A percentile compares a stretch with the other conserved stretches of the same genome.
Evolutionary conservation across 352 stramenopile species (phyloP).

Genomic region (Phytophthora pisi): DNA sequence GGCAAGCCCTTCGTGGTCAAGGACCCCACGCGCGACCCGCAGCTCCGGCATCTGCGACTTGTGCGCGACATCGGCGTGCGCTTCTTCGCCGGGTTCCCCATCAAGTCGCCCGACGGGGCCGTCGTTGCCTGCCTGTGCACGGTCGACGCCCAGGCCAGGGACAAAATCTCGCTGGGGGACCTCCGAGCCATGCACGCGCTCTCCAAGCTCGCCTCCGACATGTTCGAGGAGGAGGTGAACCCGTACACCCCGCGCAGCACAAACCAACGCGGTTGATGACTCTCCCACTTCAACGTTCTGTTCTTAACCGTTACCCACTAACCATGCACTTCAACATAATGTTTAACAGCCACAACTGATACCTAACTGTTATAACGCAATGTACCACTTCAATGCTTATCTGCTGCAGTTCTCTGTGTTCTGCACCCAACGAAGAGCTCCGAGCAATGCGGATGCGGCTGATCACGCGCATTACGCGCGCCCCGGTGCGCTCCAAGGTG

Average conservation of each 20-base stretch:
- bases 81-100: slow-evolving; percentile 67
- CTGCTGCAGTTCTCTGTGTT: too few species aligned
- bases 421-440: background rate
- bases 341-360: too few species aligned
- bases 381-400: too few species aligned
- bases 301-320: slow-evolving; percentile 2
- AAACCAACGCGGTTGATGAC: slow-evolving; percentile 10
- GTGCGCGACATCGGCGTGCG: slow-evolving; percentile 45
- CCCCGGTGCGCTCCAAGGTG: slow-evolving; percentile 21
- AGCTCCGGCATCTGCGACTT: slow-evolving; percentile 42
- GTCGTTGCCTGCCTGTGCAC: slow-evolving; percentile 52
- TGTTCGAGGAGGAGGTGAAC: slow-evolving; percentile 50
- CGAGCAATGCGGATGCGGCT: slow-evolving; percentile 25
- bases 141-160: slow-evolving; percentile 34
- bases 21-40: slow-evolving; percentile 42
- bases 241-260: slow-evolving; percentile 38
- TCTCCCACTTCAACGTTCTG: slow-evolving; percentile 14
- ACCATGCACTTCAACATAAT: background rate
- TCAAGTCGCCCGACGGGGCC: slow-evolving; percentile 30
- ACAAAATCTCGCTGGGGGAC: slow-evolving; percentile 48
- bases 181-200: slow-evolving; percentile 51
- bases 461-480: slow-evolving; percentile 20
- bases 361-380: too few species aligned
- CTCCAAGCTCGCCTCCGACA: slow-evolving; percentile 60
- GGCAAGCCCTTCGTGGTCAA: slow-evolving; percentile 51